phyloP scores from a whole-genome alignment of 2,329 filamentous ascomycete genomes.

The Phaeoacremonium minimum region DNA sequence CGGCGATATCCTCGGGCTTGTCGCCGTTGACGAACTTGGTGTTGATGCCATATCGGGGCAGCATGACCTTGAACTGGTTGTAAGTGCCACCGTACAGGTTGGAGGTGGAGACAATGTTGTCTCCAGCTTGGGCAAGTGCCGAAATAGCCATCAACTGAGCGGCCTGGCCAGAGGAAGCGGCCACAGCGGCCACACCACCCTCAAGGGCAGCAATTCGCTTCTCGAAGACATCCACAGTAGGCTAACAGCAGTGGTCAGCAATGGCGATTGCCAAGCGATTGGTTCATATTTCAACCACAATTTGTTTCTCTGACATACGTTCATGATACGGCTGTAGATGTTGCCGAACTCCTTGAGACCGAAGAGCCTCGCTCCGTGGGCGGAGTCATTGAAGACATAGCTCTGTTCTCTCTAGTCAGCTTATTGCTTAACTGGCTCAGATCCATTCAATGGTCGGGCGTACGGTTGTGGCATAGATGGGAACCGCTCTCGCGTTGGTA shows the following conservation, averaged over 20 bases:
- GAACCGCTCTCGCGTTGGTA: constrained; percentile 86
- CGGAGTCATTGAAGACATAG: constrained; percentile 91
- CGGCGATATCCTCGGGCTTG: constrained; percentile 71
- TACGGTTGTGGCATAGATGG: constrained; percentile 89
- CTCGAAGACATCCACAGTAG: constrained; percentile 93
- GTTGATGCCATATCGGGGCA: constrained; percentile 79
- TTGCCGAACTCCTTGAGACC: constrained; percentile 96
- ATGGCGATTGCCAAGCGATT: too few relatives aligned
- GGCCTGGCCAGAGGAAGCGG: constrained; percentile 79
- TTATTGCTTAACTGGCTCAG: background rate
- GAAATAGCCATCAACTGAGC: constrained; percentile 89
- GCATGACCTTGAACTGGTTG: constrained; percentile 92
- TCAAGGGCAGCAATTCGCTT: constrained; percentile 95
- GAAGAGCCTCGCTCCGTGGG: constrained; percentile 90
- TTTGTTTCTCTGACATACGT: constrained; percentile 56
- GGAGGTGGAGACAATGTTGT: constrained; percentile 89
- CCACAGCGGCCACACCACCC: constrained; percentile 82
- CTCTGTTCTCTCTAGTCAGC: constrained; percentile 49
- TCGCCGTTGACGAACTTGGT: constrained; percentile 88
- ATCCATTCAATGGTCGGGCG: constrained; percentile 17
- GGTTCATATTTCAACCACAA: too few relatives aligned
- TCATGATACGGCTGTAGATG: constrained; percentile 96
- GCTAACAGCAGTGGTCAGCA: too few relatives aligned
- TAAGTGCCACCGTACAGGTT: constrained; percentile 95
- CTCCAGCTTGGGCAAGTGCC: constrained; percentile 78